A percentile compares a stretch with the other conserved stretches of the same genome.
These are phyloP conservation scores for Scedosporium minutisporum DNA, from an alignment of 2,329 filamentous ascomycete species.

Conservation along the genomic window DNA sequence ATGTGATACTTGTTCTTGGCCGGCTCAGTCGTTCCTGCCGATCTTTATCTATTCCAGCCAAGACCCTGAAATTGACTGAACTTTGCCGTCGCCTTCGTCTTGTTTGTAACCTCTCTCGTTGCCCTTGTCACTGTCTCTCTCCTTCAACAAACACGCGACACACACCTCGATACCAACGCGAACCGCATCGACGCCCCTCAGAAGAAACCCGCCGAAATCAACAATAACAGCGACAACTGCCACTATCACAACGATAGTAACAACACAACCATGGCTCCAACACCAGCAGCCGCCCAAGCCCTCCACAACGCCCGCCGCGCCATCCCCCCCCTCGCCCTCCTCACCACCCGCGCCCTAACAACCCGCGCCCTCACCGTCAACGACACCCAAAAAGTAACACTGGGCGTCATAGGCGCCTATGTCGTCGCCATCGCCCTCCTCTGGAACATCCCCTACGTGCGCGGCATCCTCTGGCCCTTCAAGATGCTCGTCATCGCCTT, in stretches of 20 bases:
- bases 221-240: neutral
- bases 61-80: neutral
- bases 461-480: constrained; percentile 69
- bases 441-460: constrained; percentile 72
- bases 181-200: no score
- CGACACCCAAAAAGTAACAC: constrained; percentile 59
- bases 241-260: neutral
- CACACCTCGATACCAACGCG: no score
- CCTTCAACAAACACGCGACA: no score
- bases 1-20: neutral
- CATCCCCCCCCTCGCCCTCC: constrained; percentile 7
- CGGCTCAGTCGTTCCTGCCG: neutral
- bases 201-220: no score
- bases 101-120: neutral
- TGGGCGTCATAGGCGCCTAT: constrained; percentile 63
- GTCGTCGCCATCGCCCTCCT: constrained; percentile 64
- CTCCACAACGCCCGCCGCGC: neutral
- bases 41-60: neutral
- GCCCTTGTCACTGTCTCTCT: neutral
- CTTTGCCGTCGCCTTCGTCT: neutral
- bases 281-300: neutral
- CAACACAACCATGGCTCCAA: neutral
- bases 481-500: constrained; percentile 84
- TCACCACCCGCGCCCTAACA: constrained; percentile 4
- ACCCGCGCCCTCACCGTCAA: constrained; percentile 10